phyloP scores from a whole-genome alignment of 225 moss, liverwort and hornwort species.

The Marchantia polymorpha region DNA sequence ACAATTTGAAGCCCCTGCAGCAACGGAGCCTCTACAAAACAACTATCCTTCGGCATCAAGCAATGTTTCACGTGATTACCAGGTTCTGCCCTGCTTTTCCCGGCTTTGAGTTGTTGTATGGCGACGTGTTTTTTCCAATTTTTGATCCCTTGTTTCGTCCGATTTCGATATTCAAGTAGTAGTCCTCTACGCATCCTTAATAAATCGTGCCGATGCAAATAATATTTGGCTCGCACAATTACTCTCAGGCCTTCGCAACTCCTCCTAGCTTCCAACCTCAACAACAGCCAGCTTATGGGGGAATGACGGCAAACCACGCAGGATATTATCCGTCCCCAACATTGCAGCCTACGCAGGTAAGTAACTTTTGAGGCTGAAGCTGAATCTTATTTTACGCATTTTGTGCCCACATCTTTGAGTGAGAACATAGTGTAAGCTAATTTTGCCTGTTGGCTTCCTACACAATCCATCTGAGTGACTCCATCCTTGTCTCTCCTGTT shows the following conservation, averaged over 20 bases:
- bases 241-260: not conserved
- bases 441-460: too few relatives aligned
- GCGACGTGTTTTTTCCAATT: too few relatives aligned
- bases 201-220: too few relatives aligned
- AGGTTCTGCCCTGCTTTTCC: not conserved
- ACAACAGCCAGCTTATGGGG: constrained; percentile 6
- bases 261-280: constrained; percentile 19
- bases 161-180: too few relatives aligned
- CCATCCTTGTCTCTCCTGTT: too few relatives aligned
- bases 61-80: constrained; percentile 30
- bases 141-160: too few relatives aligned
- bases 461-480: too few relatives aligned
- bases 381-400: too few relatives aligned
- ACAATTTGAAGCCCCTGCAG: constrained; percentile 33
- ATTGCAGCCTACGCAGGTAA: constrained; percentile 5
- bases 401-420: too few relatives aligned
- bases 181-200: too few relatives aligned
- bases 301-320: not conserved
- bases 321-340: constrained; percentile 24
- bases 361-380: too few relatives aligned
- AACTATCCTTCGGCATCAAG: constrained; percentile 35
- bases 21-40: constrained; percentile 27
- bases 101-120: not conserved
- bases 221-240: not conserved
- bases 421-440: too few relatives aligned